These are phyloP conservation scores for Neospora caninum DNA, from an alignment of 169 alveolate species.

Conservation along the genomic window DNA sequence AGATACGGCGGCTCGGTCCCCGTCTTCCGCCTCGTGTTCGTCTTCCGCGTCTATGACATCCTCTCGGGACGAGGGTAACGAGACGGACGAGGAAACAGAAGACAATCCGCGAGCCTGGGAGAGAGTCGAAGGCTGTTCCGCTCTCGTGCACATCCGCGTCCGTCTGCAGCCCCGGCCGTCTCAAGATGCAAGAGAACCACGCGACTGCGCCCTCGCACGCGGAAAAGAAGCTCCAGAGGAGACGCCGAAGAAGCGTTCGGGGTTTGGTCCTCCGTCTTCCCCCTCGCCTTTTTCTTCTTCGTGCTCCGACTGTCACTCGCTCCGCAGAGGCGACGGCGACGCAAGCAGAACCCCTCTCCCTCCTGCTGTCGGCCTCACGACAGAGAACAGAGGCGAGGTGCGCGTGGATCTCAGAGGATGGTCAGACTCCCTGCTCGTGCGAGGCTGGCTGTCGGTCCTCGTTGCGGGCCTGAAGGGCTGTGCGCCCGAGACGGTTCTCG, in stretches of 20 bases:
- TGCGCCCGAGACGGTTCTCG: not conserved
- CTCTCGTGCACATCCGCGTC: not conserved
- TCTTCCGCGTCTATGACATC: not conserved
- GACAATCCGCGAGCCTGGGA: not conserved
- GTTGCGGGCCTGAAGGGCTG: not conserved
- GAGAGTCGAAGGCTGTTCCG: not conserved
- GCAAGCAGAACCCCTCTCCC: too few species aligned
- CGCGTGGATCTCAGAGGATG: slow-evolving; percentile 1
- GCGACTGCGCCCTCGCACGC: not conserved
- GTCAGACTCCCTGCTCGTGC: not conserved
- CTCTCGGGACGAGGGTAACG: not conserved
- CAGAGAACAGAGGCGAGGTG: not conserved
- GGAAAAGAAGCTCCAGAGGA: not conserved
- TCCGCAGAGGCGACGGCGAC: too few species aligned
- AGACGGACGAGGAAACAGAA: not conserved
- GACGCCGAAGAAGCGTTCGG: not conserved
- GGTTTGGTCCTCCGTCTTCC: not conserved
- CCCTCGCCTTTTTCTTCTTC: not conserved
- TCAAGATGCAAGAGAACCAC: not conserved
- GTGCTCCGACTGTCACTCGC: too few species aligned
- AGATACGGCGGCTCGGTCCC: too few species aligned
- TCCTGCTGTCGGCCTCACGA: too few species aligned
- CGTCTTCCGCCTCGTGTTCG: not conserved
- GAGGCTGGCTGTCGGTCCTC: slow-evolving; percentile 3
- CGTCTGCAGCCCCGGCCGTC: not conserved